A percentile compares a stretch with the other conserved stretches of the same genome.
phyloP scores from a whole-genome alignment of 164 flowering plant genomes.

The Magnolia kwangsiensis region DNA sequence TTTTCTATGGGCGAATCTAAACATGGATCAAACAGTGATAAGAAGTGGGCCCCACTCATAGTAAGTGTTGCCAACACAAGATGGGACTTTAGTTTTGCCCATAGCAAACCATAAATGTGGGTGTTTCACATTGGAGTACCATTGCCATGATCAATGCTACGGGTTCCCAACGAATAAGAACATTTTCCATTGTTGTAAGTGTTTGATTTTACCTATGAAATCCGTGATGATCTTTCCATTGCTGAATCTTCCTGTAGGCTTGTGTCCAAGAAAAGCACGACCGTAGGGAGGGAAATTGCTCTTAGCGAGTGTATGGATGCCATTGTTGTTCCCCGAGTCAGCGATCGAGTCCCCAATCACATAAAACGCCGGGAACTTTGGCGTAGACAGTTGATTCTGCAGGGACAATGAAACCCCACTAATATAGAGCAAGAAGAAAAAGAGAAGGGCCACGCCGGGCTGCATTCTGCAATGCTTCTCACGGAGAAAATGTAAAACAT shows the following conservation, averaged over 20 bases:
- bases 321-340: slow-evolving; percentile 73
- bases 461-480: too few species aligned
- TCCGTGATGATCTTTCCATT: slow-evolving; percentile 68
- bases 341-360: slow-evolving; percentile 73
- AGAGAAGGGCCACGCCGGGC: background rate
- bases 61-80: too few species aligned
- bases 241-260: slow-evolving; percentile 61
- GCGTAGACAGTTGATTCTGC: background rate
- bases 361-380: slow-evolving; percentile 26
- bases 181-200: too few species aligned
- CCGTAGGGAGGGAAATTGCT: slow-evolving; percentile 69
- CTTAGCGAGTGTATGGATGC: slow-evolving; percentile 33
- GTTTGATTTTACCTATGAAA: slow-evolving; percentile 35
- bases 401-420: background rate
- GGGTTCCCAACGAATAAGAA: too few species aligned
- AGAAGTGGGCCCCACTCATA: too few species aligned
- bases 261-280: slow-evolving; percentile 34
- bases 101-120: too few species aligned
- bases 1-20: too few species aligned
- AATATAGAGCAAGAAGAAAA: background rate
- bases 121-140: too few species aligned
- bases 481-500: too few species aligned
- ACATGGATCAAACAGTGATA: too few species aligned
- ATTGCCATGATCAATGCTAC: too few species aligned
- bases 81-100: too few species aligned